Base-by-base conservation (phyloP, 306 rosid genomes). In the Phaseolus lunatus region DNA sequence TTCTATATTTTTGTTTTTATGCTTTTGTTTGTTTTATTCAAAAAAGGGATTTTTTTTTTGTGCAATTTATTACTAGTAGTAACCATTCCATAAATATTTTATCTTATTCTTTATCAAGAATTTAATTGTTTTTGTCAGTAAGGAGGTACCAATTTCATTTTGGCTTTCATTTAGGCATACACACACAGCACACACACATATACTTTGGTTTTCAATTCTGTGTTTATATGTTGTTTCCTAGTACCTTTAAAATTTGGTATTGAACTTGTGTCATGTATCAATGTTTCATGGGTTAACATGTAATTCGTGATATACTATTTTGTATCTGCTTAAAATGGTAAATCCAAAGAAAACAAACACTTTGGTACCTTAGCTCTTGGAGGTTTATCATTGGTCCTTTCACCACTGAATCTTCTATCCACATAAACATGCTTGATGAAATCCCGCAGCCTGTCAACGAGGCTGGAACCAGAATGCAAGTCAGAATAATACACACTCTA, bases 401-500 rank as follows among this genome's bases (percentile, higher is more conserved):
- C 96, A 22, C 93, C 89, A 5, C 85, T 82, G 79, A 87, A 95
- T 82, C 91, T 89, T 83, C 91, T 87, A 82, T 95, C 97, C 83
- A 84, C 96, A 20, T 90, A 95, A 77, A 90, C 93, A 81, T 88
- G 93, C 86, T 89, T 95, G 75, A 95, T 89, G 73, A 95, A 95
- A 78, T 85, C 91, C 61, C 98, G 84, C 53, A 95, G 97, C 79
- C 90, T 89, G 85, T 85, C 90, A 61, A 90, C 88, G 76, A 90
- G 88, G 82, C 98, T 95, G 96, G 78, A 68, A 84, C 73, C 65
- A 78, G 85, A 84, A 75, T 64, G 72, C 82, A 80, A 62, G 82
- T 92, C 83, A 90, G 87, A 82, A 72, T 59, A 69, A 48, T 47
- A 84, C 24, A 84, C 24, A 77, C 66, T 48, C 52, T 16, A 49